Conservation (phyloP, 176 grass and related monocot species). For the Musa troglodytarum region DNA sequence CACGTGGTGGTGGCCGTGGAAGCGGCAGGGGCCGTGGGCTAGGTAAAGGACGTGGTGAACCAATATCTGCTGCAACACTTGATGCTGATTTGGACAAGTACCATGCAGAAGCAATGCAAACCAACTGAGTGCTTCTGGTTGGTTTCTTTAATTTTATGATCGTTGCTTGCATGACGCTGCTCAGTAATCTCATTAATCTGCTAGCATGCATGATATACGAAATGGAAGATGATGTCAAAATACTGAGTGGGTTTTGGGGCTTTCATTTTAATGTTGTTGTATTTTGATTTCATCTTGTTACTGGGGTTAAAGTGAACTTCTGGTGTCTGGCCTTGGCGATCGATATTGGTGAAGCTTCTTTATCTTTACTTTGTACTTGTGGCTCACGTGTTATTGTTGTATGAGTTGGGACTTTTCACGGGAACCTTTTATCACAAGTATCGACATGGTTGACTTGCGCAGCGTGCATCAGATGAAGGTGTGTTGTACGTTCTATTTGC, state of each 20-base stretch:
- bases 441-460: background rate
- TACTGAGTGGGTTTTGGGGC: background rate
- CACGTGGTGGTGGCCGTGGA: constrained; percentile 33
- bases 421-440: background rate
- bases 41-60: constrained; percentile 8
- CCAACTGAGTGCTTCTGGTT: constrained; percentile 17
- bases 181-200: background rate
- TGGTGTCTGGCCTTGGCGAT: background rate
- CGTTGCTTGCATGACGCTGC: background rate
- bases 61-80: constrained; percentile 40
- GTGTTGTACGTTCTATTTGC: background rate
- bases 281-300: background rate
- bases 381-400: background rate
- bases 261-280: constrained; percentile 4
- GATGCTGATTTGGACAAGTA: constrained; percentile 54
- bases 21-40: background rate
- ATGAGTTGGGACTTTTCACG: background rate
- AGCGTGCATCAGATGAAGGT: background rate
- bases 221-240: background rate
- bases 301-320: constrained; percentile 8
- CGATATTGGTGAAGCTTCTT: background rate
- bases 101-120: constrained; percentile 31
- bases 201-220: background rate
- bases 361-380: background rate
- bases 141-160: background rate